Evolutionary conservation across 257 asterid genomes (phyloP), one percentile per base, ranked within the genome.

Genomic region (Parsonsia alboflavescens): DNA sequence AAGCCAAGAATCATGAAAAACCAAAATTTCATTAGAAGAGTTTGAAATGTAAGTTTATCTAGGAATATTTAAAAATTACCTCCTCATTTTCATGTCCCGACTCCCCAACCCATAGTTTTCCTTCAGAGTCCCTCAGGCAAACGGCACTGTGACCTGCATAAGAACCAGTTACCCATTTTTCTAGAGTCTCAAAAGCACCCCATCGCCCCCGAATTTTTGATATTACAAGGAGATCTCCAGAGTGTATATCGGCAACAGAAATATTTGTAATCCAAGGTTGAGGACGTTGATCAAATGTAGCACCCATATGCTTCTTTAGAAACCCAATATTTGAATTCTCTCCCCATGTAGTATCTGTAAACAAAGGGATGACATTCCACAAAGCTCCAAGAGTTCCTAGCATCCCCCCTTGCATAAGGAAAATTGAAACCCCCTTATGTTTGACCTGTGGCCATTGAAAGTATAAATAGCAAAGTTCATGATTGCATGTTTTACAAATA

Each of bases 141-240:
- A 91, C 96, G 76, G 96, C 96, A 6, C 91, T 70, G 66, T 93
- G 97, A 65, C 98, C 96, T 33, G 94, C 97, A 86, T 89, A 91
- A 72, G 97, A 75, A 15, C 97, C 96, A 2, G 90, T 91, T 61
- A 89, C 93, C 96, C 97, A 91, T 83, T 91, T 93, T 84, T 93
- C 98, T 6, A 90, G 71, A 30, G 98, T 88, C 90, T 93, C 96
- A 70, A 93, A 89, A 57, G 89, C 98, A 61, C 98, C 98, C 96
- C 96, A 91, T 52, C 90, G 84, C 56, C 98, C 98, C 73, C 89
- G 85, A 52, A 93, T 86, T 80, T 93, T 93, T 44, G 98, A 93
- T 74, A 93, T 66, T 0, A 88, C 96, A 36, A 93, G 86, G 68
- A 91, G 92, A 85, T 91, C 97, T 44, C 97, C 96, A 30, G 98